These are phyloP conservation scores for Acanthamoeba culbertsoni DNA, from an alignment of 208 protist genomes.

Conservation along the genomic window DNA sequence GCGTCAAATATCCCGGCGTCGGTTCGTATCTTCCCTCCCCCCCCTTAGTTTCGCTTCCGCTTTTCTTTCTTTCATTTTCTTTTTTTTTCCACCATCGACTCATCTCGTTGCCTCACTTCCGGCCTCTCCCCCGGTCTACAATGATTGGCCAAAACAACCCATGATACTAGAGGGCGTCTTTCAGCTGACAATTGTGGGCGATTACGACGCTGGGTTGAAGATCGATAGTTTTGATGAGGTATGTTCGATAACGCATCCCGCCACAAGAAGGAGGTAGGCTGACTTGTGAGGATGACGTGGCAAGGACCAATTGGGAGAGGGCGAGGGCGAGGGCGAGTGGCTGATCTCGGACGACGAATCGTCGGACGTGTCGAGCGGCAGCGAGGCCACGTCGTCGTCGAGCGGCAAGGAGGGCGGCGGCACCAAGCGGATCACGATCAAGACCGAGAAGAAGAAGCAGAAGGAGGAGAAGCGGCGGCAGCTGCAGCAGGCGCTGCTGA, in stretches of 20 bases:
- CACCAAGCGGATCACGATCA: not conserved
- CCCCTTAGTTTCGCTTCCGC: not conserved
- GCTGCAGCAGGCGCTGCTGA: constrained; percentile 16
- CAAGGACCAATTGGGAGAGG: not conserved
- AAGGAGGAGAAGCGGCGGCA: constrained; percentile 36
- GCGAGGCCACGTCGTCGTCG: not conserved
- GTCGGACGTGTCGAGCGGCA: constrained; percentile 27
- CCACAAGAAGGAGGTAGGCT: not conserved
- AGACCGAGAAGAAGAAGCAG: not conserved
- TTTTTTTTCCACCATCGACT: not conserved
- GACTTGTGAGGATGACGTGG: too few relatives aligned
- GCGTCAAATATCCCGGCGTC: constrained; percentile 39
- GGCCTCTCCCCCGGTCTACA: too few relatives aligned
- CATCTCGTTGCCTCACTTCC: not conserved
- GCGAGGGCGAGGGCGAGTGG: not conserved
- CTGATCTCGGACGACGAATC: constrained; percentile 2
- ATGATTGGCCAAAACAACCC: not conserved
- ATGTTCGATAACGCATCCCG: not conserved
- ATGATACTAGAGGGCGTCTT: constrained; percentile 14
- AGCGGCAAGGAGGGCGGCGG: not conserved
- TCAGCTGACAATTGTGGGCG: not conserved
- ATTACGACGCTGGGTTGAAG: constrained; percentile 45
- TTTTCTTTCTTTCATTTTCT: not conserved
- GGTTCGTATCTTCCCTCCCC: not conserved
- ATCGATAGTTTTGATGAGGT: constrained; percentile 54